A percentile compares a stretch with the other conserved stretches of the same genome.
Conservation (phyloP, 73 alveolate genomes). For the Paramecium tetraurelia region DNA sequence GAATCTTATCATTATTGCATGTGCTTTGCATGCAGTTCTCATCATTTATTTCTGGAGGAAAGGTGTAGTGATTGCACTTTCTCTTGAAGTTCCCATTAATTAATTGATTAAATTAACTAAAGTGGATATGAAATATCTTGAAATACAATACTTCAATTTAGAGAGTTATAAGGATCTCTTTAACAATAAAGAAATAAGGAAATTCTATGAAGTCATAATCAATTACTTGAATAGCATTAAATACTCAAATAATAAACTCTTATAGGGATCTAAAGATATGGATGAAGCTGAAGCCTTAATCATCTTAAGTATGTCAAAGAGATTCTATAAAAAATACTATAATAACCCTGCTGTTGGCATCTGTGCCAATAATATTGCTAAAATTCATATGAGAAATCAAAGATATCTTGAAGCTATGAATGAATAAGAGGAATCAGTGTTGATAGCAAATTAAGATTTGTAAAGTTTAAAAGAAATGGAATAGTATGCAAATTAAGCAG, state of each 20-base stretch:
- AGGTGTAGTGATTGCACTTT: not conserved
- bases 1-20: not conserved
- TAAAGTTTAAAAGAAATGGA: constrained; percentile 23
- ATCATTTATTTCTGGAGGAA: not conserved
- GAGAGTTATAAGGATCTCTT: not conserved
- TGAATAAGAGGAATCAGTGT: constrained; percentile 38
- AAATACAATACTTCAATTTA: not conserved
- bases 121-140: constrained; percentile 10
- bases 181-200: not conserved
- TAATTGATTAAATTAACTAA: not conserved
- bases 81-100: not conserved
- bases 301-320: not conserved
- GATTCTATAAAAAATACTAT: not conserved
- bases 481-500: not conserved
- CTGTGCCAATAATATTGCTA: constrained; percentile 45
- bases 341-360: constrained; percentile 37
- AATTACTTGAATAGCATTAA: not conserved
- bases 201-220: not conserved
- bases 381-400: constrained; percentile 36
- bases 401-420: constrained; percentile 45
- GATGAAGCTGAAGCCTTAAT: constrained; percentile 40
- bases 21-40: not conserved
- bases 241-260: not conserved
- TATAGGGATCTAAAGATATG: not conserved
- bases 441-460: constrained; percentile 17